Evolutionary conservation across 1,284 basidiomycete genomes (phyloP).

Genomic region (Boletellus deceptivus): DNA sequence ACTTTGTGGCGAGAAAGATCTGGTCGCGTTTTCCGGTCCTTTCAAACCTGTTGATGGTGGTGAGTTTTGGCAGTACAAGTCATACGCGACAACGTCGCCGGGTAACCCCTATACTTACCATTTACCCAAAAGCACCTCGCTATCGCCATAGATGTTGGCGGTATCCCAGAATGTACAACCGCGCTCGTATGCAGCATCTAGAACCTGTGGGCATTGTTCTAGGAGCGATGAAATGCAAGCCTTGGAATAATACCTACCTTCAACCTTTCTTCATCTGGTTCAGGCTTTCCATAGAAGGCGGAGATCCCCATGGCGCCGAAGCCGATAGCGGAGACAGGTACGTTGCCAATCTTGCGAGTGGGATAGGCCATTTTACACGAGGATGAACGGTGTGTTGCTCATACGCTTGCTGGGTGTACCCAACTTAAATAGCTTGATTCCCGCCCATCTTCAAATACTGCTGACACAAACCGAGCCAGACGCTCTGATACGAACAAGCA

Average conservation of each 20-base stretch:
- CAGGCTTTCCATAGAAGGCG: conserved; percentile 30
- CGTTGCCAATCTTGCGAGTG: conserved; percentile 33
- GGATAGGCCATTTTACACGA: conserved; percentile 14
- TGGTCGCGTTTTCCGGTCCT: conserved; percentile 38
- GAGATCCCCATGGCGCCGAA: conserved; percentile 42
- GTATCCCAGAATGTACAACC: conserved; percentile 43
- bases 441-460: too few species aligned
- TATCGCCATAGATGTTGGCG: conserved; percentile 38
- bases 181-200: conserved; percentile 29
- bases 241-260: conserved; percentile 30
- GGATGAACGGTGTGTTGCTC: not conserved
- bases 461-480: too few species aligned
- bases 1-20: conserved; percentile 50
- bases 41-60: conserved; percentile 32
- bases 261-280: conserved; percentile 42
- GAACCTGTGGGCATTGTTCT: conserved; percentile 19
- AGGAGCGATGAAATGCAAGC: not conserved
- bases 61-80: too few species aligned
- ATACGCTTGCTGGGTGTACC: not conserved
- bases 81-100: not conserved
- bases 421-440: not conserved
- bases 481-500: too few species aligned
- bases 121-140: conserved; percentile 40
- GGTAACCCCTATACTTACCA: conserved; percentile 29
- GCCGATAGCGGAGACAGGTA: conserved; percentile 33